Evolutionary conservation across 2,329 filamentous ascomycete species (phyloP).

Genomic region (Scopulariopsis brevicaulis): DNA sequence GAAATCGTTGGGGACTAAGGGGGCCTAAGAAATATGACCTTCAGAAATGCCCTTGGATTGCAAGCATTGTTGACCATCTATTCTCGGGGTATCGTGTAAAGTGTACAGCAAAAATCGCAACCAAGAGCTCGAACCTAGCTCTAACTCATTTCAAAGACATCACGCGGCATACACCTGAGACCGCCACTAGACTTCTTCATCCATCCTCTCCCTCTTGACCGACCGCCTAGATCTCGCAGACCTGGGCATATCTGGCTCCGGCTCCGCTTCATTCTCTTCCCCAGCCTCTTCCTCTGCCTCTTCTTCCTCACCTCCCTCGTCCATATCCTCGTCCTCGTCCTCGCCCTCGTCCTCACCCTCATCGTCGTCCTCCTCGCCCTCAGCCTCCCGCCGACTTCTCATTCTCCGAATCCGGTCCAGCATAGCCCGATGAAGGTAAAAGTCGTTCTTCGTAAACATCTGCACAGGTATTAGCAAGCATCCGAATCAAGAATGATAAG

Average conservation of each 20-base stretch:
- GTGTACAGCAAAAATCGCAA: neutral
- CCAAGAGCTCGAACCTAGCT: neutral
- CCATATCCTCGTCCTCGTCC: neutral
- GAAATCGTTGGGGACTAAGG: neutral
- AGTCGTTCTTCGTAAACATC: neutral
- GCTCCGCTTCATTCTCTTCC: neutral
- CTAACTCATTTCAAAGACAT: neutral
- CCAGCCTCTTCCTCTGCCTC: neutral
- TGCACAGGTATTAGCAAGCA: neutral
- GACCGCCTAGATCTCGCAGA: neutral
- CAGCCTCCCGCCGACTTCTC: neutral
- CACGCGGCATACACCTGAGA: neutral
- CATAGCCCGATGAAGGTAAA: conserved; percentile 1
- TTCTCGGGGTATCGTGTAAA: neutral
- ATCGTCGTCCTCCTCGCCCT: neutral
- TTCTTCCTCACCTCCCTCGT: neutral
- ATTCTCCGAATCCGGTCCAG: conserved; percentile 1
- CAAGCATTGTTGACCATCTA: neutral
- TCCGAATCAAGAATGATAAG: neutral
- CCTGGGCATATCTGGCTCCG: neutral
- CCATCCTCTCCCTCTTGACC: neutral
- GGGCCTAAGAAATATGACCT: neutral
- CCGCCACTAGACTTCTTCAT: neutral
- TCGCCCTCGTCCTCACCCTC: neutral
- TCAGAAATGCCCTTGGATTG: neutral